Percentiles rank a stretch among this genome's conserved stretches.
Conservation (phyloP, 352 stramenopile species). For the Aphanomyces euteiches region DNA sequence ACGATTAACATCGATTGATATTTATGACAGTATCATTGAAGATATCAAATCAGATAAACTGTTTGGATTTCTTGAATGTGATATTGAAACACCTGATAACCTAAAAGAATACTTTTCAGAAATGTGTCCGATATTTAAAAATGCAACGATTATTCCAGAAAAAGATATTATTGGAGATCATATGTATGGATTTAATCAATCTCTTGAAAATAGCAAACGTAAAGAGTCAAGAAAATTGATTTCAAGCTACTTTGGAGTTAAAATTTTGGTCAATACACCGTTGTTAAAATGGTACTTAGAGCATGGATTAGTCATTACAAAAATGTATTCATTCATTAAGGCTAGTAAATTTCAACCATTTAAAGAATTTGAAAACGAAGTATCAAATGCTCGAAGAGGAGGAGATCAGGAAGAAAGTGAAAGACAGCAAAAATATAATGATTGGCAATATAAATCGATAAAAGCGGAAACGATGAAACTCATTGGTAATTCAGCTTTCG, state of each 20-base stretch:
- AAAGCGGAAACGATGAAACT: constrained; percentile 30
- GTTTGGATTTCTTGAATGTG: constrained; percentile 43
- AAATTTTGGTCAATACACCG: constrained; percentile 40
- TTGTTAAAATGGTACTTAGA: constrained; percentile 43
- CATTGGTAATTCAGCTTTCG: constrained; percentile 30
- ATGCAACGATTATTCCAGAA: constrained; percentile 33
- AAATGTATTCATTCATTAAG: constrained; percentile 39
- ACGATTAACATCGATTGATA: constrained; percentile 28
- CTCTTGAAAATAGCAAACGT: neutral
- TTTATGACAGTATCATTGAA: constrained; percentile 36
- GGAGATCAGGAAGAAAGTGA: constrained; percentile 29
- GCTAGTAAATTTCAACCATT: constrained; percentile 30
- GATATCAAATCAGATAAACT: constrained; percentile 39
- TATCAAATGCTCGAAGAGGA: constrained; percentile 34
- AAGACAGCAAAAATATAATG: constrained; percentile 30
- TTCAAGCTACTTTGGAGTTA: constrained; percentile 37
- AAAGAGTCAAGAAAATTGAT: constrained; percentile 1
- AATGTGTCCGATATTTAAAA: constrained; percentile 46
- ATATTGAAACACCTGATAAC: constrained; percentile 39
- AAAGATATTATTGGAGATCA: constrained; percentile 34
- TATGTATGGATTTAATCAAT: constrained; percentile 36
- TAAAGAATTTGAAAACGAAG: constrained; percentile 30
- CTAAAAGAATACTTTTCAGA: constrained; percentile 40
- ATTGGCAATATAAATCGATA: constrained; percentile 1
- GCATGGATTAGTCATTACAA: constrained; percentile 36